Evolutionary conservation across 2,329 filamentous ascomycete species (phyloP), one percentile per base, ranked within the genome.

Genomic region (Mycosphaerella arachidis): DNA sequence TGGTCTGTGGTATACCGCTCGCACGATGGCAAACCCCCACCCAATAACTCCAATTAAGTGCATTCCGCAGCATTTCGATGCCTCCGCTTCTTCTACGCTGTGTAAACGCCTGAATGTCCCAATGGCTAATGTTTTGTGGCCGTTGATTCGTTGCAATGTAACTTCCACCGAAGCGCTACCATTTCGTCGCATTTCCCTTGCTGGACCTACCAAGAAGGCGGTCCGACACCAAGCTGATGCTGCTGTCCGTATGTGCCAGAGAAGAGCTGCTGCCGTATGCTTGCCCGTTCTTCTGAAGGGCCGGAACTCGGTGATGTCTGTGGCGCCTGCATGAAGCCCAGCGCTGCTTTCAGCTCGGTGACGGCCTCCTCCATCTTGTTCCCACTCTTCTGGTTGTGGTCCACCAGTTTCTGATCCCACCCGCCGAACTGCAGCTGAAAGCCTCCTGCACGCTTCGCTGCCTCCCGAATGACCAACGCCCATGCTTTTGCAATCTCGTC

Each of bases 401-500:
- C 91, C 29, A 86, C 81, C 48, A 99, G 79, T 68, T 86, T 90
- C 74, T 94, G 87, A 70, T 97, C 93, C 94, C 94, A 99, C 60
- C 90, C 90, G 56, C 90, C 92, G 51, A 91, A 90, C 70, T 96
- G 90, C 65, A 99, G 73, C 66, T 91, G 86, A 69, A 97, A 94
- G 35, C 94, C 94, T 30, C 91, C 92, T 10, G 91, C 93, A 67
- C 90, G 85, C 79, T 97, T 97, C 24, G 89, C 87, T 1, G 92
- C 91, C 75, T 99, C 94, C 62, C 87, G 88, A 67, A 99, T 89
- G 53, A 96, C 93, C 66, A 95, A 76, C 16, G 91, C 87, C 94
- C 94, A 99, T 1, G 94, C 94, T 70, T 89, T 91, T 29, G 91
- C 88, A 64, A 99, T 92, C 72, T 97, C 94, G 70, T 99, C 93